These are phyloP conservation scores for Suhomyces sp. DNA, from an alignment of 805 yeast species.

Conservation along the genomic window DNA sequence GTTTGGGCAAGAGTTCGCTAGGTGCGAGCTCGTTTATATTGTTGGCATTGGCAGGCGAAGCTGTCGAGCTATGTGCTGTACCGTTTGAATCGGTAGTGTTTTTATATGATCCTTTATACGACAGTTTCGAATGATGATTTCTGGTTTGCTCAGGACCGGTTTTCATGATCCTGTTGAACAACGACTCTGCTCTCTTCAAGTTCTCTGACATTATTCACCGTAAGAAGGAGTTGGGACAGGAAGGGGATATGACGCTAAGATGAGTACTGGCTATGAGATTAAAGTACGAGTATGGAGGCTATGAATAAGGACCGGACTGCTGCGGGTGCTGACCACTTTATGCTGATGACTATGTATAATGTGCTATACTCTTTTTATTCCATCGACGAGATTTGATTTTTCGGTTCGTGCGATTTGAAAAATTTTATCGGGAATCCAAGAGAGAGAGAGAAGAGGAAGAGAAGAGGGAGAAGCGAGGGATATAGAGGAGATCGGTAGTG, in stretches of 20 bases:
- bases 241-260: background rate
- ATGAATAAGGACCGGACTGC: background rate
- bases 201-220: conserved; percentile 40
- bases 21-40: conserved; percentile 1
- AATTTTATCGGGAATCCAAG: background rate
- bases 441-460: background rate
- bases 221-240: background rate
- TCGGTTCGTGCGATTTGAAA: conserved; percentile 1
- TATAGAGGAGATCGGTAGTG: background rate
- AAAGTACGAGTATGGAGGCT: background rate
- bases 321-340: background rate
- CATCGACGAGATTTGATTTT: background rate
- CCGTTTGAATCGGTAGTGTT: conserved; percentile 1
- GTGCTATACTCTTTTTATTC: background rate
- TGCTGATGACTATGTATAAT: background rate
- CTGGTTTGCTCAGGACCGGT: conserved; percentile 16
- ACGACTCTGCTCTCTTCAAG: conserved; percentile 45
- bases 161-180: conserved; percentile 46
- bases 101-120: conserved; percentile 5
- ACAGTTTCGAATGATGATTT: conserved; percentile 3
- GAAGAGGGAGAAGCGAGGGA: background rate
- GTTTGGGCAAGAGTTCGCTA: conserved; percentile 27
- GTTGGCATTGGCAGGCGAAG: background rate
- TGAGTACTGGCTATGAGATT: too few species aligned
- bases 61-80: background rate